These are phyloP conservation scores for Silene conica DNA, from an alignment of 148 eudicot genomes.

Conservation along the genomic window DNA sequence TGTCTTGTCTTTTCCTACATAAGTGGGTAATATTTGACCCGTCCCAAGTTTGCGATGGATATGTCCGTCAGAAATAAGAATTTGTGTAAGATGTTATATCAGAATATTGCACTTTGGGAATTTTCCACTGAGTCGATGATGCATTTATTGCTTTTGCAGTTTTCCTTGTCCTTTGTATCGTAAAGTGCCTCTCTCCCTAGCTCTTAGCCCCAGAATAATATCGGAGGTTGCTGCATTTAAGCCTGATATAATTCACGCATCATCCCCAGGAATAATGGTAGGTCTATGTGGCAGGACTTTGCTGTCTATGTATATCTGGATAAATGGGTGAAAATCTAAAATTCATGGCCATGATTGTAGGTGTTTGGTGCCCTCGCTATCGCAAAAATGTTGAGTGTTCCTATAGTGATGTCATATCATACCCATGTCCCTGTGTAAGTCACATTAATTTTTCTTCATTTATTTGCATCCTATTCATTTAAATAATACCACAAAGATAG, in stretches of 20 bases:
- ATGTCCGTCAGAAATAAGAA: too few species aligned
- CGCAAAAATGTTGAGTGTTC: slow-evolving; percentile 80
- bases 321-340: background rate
- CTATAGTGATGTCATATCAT: slow-evolving; percentile 96
- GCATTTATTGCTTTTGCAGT: slow-evolving; percentile 39
- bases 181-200: slow-evolving; percentile 90
- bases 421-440: slow-evolving; percentile 98
- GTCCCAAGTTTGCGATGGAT: too few species aligned
- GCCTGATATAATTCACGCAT: slow-evolving; percentile 93
- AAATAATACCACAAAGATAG: background rate
- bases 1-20: too few species aligned
- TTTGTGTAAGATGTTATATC: background rate
- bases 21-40: too few species aligned
- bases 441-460: background rate
- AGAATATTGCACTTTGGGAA: background rate
- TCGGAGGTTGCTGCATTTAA: slow-evolving; percentile 81
- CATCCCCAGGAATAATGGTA: slow-evolving; percentile 96
- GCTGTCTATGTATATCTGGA: background rate
- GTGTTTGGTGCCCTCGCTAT: slow-evolving; percentile 92
- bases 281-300: slow-evolving; percentile 9
- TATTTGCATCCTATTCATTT: background rate
- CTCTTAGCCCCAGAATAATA: slow-evolving; percentile 94
- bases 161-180: slow-evolving; percentile 90
- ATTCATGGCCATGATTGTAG: slow-evolving; percentile 31
- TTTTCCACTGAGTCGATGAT: slow-evolving; percentile 1